Evolutionary conservation across 2,329 filamentous ascomycete species (phyloP), one percentile per base, ranked within the genome.

Genomic region (Exophiala calicioides): DNA sequence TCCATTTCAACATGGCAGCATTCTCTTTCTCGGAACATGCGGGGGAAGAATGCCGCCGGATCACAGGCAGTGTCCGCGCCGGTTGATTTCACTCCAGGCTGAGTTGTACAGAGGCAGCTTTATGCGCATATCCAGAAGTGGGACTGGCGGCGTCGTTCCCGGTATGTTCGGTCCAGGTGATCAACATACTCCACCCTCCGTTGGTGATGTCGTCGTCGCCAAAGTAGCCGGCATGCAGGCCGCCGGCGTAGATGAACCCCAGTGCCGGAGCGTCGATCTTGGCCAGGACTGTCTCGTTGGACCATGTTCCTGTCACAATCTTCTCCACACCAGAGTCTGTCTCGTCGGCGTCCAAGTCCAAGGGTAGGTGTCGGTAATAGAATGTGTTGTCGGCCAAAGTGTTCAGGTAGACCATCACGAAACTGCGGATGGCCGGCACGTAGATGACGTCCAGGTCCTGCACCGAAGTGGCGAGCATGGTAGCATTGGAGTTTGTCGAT

Each of bases 131-230:
- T 27, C 62, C 62, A 39, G 60, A 60, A 7, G 43, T 44, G 7
- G 55, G 41, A 7, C 43, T 46, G 1, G 53, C 53, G 1, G 62
- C 58, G 36, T 62, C 52, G 26, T 55, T 21, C 7, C 60, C 61
- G 10, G 62, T 65, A 13, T 62, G 60, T 42, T 58, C 57, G 7
- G 62, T 63, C 63, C 62, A 65, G 38, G 56, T 62, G 18, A 64
- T 52, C 35, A 65, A 42, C 50, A 63, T 56, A 41, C 60, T 62
- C 18, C 44, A 59, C n/a, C 61, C 63, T 8, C 63, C 62, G 39
- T 62, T 64, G 24, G 55, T 53, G 23, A 64, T 56, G 30, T 65
- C 63, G 37, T 62, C 55, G 7, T 49, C 56, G 8, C 59, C 61
- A 47, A 60, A 65, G 39, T 65, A 65, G 9, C 61, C 59, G 7